Evolutionary conservation across 1,284 basidiomycete species (phyloP), one percentile per base, ranked within the genome.

Genomic region (Schizophyllum commune): DNA sequence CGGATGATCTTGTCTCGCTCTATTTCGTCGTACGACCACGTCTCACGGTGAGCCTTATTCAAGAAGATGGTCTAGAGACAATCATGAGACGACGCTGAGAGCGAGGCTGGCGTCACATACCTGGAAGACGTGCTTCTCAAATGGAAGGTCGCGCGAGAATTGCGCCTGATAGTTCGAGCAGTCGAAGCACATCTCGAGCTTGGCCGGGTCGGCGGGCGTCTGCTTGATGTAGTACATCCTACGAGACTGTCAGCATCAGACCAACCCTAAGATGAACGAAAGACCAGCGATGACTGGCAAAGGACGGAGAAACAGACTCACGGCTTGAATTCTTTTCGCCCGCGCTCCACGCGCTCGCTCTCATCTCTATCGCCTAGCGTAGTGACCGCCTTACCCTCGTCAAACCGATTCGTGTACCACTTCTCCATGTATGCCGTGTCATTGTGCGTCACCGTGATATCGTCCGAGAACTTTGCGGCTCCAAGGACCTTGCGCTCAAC

Each of bases 121-220:
- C 58, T 64, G 63, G 55, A 64, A 64, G 27, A 64, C 47, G 54
- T 61, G 60, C 32, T 60, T 55, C 52, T 64, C 61, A 19, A 64
- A 22, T 21, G 63, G 63, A 6, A 34, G 32, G 52, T 47, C 39
- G 13, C 39, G 39, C 39, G 39, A 47, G 39, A 47, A 47, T 69
- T 80, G 83, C 2, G 81, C 78, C 68, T 85, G 84, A 65, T 85
- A 86, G 64, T 79, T 76, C 9, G 82, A 83, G 56, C 81, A 70
- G 66, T 83, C 79, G 67, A 84, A 85, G 66, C 79, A 82, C 85
- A 86, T 87, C 69, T 86, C 85, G 62, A 86, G 78, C 72, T 82
- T 80, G 34, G 74, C 73, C 62, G 77, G 80, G 68, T 85, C 83
- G 51, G 75, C 66, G 1, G 78, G 77, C 65, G 84, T 82, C 67